These are phyloP conservation scores for Xylariaceae sp. DNA, from an alignment of 2,329 filamentous ascomycete species.

Conservation along the genomic window DNA sequence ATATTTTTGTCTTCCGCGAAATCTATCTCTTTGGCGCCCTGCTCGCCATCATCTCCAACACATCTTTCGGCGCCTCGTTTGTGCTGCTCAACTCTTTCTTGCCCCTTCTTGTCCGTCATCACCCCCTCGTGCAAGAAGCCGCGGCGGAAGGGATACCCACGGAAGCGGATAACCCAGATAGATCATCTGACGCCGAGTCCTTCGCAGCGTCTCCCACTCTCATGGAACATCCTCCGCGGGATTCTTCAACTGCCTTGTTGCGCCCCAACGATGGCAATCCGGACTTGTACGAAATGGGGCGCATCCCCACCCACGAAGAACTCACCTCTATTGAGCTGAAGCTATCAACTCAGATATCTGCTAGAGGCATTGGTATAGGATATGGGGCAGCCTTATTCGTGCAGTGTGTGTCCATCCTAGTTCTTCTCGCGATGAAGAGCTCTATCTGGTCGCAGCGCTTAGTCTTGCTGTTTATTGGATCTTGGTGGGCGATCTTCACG, in stretches of 20 bases:
- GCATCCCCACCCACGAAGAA: conserved; percentile 42
- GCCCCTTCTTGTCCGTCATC: conserved; percentile 82
- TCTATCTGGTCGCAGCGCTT: conserved; percentile 82
- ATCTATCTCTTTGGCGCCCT: conserved; percentile 78
- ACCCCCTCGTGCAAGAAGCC: conserved; percentile 49
- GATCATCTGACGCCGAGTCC: conserved; percentile 33
- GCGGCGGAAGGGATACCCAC: conserved; percentile 21
- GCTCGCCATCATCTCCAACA: conserved; percentile 86
- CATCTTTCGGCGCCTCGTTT: conserved; percentile 90
- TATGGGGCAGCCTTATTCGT: conserved; percentile 84
- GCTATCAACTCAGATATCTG: conserved; percentile 86
- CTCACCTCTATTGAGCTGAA: conserved; percentile 65
- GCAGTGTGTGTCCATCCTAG: conserved; percentile 74
- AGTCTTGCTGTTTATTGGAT: conserved; percentile 79
- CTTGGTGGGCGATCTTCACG: conserved; percentile 92
- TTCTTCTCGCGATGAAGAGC: conserved; percentile 69
- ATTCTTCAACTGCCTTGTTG: conserved; percentile 48
- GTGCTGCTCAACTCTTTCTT: conserved; percentile 94
- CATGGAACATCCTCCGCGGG: conserved; percentile 29
- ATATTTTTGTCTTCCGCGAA: conserved; percentile 70
- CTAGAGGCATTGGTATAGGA: conserved; percentile 88
- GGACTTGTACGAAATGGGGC: conserved; percentile 33
- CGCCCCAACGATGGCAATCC: conserved; percentile 27
- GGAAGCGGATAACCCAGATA: conserved; percentile 30
- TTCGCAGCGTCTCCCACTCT: conserved; percentile 33